Evolutionary conservation across 306 rosid species (phyloP).

Genomic region (Hippophae gyantsensis): DNA sequence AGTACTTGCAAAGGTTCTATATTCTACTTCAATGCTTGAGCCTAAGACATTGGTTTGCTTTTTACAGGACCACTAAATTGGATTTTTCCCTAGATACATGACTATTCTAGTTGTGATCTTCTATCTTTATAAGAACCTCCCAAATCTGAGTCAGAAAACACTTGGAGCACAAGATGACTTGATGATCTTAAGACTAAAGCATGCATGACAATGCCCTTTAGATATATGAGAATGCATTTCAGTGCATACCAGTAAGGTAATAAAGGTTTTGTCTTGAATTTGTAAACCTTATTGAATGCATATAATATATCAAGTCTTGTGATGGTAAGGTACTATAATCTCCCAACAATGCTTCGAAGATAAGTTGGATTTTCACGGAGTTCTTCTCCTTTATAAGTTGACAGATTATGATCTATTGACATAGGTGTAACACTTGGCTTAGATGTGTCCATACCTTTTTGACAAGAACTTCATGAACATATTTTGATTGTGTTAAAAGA

Average conservation of each 20-base stretch:
- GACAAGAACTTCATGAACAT: too few species aligned
- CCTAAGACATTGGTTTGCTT: neutral
- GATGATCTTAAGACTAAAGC: neutral
- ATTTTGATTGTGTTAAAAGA: neutral
- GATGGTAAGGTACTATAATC: neutral
- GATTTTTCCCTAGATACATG: neutral
- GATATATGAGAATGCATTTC: neutral
- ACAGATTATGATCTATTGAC: neutral
- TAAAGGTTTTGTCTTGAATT: neutral
- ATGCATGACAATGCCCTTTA: neutral
- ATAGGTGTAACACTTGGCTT: neutral
- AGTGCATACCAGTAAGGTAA: neutral
- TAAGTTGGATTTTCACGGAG: neutral
- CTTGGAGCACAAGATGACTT: neutral
- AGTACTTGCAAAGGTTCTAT: neutral
- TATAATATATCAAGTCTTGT: neutral
- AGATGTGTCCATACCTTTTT: neutral
- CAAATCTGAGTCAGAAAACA: neutral
- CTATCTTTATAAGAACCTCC: neutral
- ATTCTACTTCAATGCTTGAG: neutral
- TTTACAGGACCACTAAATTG: neutral
- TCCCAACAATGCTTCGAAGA: neutral
- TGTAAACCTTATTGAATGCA: neutral
- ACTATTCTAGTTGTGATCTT: neutral
- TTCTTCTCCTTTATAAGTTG: neutral